Conservation (phyloP, 2,329 filamentous ascomycete species). For the Cryphonectria naterciae region DNA sequence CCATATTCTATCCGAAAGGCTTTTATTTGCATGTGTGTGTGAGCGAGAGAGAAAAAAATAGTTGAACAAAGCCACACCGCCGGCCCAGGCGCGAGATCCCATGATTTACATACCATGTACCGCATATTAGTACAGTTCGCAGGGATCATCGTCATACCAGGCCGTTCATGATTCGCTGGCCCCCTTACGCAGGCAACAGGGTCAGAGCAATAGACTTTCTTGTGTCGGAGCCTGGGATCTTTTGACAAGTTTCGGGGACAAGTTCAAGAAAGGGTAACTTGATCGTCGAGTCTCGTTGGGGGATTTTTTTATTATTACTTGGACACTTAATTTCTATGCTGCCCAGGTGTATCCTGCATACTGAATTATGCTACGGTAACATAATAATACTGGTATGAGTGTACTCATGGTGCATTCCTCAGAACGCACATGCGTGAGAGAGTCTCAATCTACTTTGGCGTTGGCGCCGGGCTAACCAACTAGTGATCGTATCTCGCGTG, state of each 20-base stretch:
- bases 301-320: not conserved
- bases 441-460: not conserved
- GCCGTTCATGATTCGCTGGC: conserved; percentile 1
- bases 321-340: not conserved
- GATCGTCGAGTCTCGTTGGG: not conserved
- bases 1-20: not conserved
- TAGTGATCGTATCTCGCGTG: not conserved
- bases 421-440: not conserved
- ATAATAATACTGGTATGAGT: not conserved
- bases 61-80: not conserved
- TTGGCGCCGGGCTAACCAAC: not conserved
- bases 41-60: not conserved
- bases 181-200: not conserved
- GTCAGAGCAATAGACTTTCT: not conserved
- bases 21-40: not conserved
- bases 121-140: not conserved
- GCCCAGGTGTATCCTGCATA: not conserved
- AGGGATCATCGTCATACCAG: not conserved
- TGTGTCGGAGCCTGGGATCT: not conserved
- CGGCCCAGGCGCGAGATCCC: too few relatives aligned
- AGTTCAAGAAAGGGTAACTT: not conserved
- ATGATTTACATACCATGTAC: not conserved
- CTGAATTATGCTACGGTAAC: not conserved
- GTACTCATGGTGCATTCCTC: not conserved
- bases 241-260: not conserved